Conservation (phyloP, 179 eudicot genomes). For the Silene noctiflora region DNA sequence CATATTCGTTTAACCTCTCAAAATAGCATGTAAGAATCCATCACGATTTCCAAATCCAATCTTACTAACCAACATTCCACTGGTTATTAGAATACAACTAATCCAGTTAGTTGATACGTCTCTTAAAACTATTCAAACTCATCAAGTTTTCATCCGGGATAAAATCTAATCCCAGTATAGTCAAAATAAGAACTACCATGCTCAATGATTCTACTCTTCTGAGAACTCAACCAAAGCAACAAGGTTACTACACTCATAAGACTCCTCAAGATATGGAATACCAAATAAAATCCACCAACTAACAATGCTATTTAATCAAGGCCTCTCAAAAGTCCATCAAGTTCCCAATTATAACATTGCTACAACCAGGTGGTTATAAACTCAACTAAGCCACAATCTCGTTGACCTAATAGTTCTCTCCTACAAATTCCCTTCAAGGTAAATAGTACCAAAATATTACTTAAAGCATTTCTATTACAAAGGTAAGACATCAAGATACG, state of each 20-base stretch:
- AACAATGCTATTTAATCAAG: too few species aligned
- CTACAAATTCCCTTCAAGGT: too few species aligned
- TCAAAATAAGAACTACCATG: too few species aligned
- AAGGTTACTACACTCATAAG: too few species aligned
- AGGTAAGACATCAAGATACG: not conserved
- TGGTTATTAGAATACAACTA: not conserved
- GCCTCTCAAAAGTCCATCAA: not conserved
- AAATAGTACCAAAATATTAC: too few species aligned
- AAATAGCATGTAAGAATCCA: not conserved
- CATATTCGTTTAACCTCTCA: not conserved
- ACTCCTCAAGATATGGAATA: too few species aligned
- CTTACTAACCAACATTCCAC: not conserved
- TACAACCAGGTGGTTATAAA: too few species aligned
- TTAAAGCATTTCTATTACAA: not conserved
- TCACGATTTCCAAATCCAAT: not conserved
- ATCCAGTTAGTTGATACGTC: not conserved
- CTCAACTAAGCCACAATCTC: not conserved
- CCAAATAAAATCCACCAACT: too few species aligned
- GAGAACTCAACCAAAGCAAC: too few species aligned
- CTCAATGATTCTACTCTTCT: too few species aligned
- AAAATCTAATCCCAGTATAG: too few species aligned
- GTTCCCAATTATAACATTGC: not conserved
- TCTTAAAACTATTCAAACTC: not conserved
- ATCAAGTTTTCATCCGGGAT: not conserved
- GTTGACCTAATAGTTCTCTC: too few species aligned